Evolutionary conservation across 1,139 yeast species (phyloP), one percentile per base, ranked within the genome.

Genomic region (Lodderomyces pseudojiufengensis): DNA sequence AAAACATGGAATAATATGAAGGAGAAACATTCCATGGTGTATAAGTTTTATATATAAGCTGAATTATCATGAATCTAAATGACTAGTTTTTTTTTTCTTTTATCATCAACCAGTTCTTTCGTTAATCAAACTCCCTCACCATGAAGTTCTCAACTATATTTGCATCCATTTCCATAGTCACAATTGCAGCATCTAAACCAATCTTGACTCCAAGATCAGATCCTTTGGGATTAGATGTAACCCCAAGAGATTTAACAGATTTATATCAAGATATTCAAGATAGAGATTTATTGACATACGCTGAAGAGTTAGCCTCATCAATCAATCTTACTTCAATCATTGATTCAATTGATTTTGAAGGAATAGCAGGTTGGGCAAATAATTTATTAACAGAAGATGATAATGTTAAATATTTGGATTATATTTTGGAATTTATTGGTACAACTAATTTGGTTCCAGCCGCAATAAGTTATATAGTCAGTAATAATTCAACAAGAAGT

Each of bases 351-450:
- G 49, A 59, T 40, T 53, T 48, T 34, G 65, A 62, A 40, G 46
- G 50, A 23, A 54, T 60, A 43, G 65, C 69, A 10, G 69, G 68
- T 3, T 51, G 51, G 49, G 52, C 55, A 23, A 53, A 63, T 40
- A 47, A 50, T 20, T 43, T 63, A 26, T 55, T 63, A 41, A 48
- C 47, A 16, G 49, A 47, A 23, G 47, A 51, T 21, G 49, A 59
- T 36, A 42, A 52, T 38, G 49, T 52, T 32, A 38, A 56, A 33
- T 50, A 51, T 35, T 51, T 63, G 39, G 65, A 59, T 31, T 50
- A 54, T 18, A 37, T 54, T 15, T 54, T 62, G 36, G 45, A 46
- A 13, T 55, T 51, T 16, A 48, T 61, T 22, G 57, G 52, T 40
- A 47, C 53, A 32, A 48, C 61, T 14, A 42, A 55, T 16, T 37